Evolutionary conservation across 2,329 filamentous ascomycete species (phyloP).

Genomic region (Venturia asperata): DNA sequence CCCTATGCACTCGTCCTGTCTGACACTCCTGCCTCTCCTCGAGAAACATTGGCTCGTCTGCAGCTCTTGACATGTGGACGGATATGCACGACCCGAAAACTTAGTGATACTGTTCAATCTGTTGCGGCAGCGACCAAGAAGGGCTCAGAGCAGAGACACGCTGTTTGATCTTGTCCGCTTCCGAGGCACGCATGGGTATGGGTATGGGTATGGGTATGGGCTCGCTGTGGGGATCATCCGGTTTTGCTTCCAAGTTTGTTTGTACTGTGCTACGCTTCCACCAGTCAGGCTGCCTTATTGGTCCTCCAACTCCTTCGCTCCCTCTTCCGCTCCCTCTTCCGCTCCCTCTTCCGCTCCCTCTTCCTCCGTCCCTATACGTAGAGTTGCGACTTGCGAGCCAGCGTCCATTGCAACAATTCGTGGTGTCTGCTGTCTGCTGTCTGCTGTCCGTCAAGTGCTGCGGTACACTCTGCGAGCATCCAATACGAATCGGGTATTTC

Average conservation of each 20-base stretch:
- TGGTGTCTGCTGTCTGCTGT: too few relatives aligned
- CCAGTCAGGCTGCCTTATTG: background rate
- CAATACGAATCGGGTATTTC: background rate
- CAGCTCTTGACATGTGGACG: too few relatives aligned
- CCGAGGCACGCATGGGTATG: slow-evolving; percentile 7
- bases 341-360: too few relatives aligned
- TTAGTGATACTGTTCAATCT: background rate
- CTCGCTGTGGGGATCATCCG: background rate
- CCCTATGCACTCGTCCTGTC: too few relatives aligned
- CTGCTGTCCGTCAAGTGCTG: too few relatives aligned
- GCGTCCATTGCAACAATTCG: too few relatives aligned
- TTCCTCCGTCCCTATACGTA: too few relatives aligned
- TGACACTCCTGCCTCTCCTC: background rate
- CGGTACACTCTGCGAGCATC: too few relatives aligned
- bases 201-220: background rate
- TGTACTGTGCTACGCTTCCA: background rate
- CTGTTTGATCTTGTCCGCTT: slow-evolving; percentile 8
- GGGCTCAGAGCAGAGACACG: background rate
- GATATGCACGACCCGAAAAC: background rate
- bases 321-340: too few relatives aligned
- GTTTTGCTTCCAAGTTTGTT: background rate
- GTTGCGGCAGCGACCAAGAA: slow-evolving; percentile 1
- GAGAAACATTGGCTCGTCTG: slow-evolving; percentile 8
- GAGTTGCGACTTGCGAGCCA: too few relatives aligned
- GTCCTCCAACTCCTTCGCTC: background rate